phyloP scores from a whole-genome alignment of 2,329 filamentous ascomycete species.

The Xylaria sp. region DNA sequence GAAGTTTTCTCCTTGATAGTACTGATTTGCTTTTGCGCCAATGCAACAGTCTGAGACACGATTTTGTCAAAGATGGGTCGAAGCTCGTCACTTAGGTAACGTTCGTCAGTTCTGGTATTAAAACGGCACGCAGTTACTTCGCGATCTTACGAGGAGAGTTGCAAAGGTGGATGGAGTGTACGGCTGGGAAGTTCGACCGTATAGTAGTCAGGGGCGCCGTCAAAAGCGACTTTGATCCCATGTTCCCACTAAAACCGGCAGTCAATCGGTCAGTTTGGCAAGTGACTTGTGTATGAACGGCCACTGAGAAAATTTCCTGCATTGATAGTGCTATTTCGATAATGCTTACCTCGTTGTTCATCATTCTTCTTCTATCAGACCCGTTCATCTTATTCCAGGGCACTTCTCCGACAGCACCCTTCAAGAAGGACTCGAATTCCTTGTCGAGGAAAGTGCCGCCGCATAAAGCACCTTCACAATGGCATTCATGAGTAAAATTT shows the following conservation, averaged over 20 bases:
- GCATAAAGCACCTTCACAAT: slow-evolving; percentile 26
- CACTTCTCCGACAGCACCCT: slow-evolving; percentile 4
- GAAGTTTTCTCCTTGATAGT: slow-evolving; percentile 16
- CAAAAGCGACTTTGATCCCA: slow-evolving; percentile 30
- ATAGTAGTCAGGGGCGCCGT: slow-evolving; percentile 13
- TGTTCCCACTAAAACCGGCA: slow-evolving; percentile 37
- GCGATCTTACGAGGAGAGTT: slow-evolving; percentile 31
- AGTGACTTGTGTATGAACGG: too few species aligned
- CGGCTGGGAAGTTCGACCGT: slow-evolving; percentile 24
- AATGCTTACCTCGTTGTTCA: slow-evolving; percentile 35
- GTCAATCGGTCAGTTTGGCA: too few species aligned
- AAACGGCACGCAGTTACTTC: too few species aligned
- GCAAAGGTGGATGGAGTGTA: not conserved
- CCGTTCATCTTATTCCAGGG: slow-evolving; percentile 21
- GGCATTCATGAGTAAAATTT: not conserved
- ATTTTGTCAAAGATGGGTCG: slow-evolving; percentile 28
- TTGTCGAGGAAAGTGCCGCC: slow-evolving; percentile 34
- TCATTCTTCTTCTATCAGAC: slow-evolving; percentile 29
- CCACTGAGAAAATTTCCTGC: too few species aligned
- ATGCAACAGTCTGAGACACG: slow-evolving; percentile 10
- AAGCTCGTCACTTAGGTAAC: slow-evolving; percentile 25
- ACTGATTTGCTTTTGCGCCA: slow-evolving; percentile 31
- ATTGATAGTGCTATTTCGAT: too few species aligned
- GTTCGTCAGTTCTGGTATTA: too few species aligned
- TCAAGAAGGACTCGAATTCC: slow-evolving; percentile 28